phyloP scores from a whole-genome alignment of 768 basidiomycete genomes.

The Xerocomus brunneocitrinus region DNA sequence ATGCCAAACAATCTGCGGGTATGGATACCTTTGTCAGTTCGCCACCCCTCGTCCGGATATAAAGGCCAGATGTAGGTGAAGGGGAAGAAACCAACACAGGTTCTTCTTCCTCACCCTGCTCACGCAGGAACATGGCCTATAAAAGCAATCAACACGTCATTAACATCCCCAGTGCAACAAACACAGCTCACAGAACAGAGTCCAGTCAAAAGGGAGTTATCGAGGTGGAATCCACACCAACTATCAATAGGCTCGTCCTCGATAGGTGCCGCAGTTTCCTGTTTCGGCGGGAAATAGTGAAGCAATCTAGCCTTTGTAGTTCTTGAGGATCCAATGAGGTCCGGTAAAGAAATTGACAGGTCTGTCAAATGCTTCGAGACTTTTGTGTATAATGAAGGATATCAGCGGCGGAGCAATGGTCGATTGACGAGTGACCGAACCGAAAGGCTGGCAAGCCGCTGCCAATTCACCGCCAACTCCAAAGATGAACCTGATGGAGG shows the following conservation, averaged over 20 bases:
- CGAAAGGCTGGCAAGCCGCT: constrained; percentile 86
- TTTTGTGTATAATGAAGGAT: constrained; percentile 21
- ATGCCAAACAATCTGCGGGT: constrained; percentile 80
- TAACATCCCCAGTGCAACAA: background rate
- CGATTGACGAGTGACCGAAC: constrained; percentile 35
- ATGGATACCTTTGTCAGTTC: constrained; percentile 80
- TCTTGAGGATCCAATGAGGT: constrained; percentile 70
- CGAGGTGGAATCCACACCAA: constrained; percentile 95
- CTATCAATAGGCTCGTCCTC: constrained; percentile 73
- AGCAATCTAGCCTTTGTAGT: constrained; percentile 89
- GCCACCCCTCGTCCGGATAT: constrained; percentile 83
- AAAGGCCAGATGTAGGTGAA: constrained; percentile 76
- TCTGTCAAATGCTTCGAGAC: constrained; percentile 65
- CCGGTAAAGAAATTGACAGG: constrained; percentile 57
- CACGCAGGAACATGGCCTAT: constrained; percentile 80
- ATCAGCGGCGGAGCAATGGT: constrained; percentile 1
- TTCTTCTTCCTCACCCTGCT: constrained; percentile 33
- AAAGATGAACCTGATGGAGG: constrained; percentile 61
- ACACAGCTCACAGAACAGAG: constrained; percentile 68
- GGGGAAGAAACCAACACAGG: constrained; percentile 59
- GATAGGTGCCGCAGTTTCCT: constrained; percentile 31
- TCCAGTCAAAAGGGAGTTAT: constrained; percentile 88
- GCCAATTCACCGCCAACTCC: constrained; percentile 79
- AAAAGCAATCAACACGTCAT: constrained; percentile 4
- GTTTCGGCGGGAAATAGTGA: constrained; percentile 86